A percentile compares a stretch with the other conserved stretches of the same genome.
These are phyloP conservation scores for Saccharum spontaneum DNA, from an alignment of 176 grass and related monocot genomes.

Conservation along the genomic window DNA sequence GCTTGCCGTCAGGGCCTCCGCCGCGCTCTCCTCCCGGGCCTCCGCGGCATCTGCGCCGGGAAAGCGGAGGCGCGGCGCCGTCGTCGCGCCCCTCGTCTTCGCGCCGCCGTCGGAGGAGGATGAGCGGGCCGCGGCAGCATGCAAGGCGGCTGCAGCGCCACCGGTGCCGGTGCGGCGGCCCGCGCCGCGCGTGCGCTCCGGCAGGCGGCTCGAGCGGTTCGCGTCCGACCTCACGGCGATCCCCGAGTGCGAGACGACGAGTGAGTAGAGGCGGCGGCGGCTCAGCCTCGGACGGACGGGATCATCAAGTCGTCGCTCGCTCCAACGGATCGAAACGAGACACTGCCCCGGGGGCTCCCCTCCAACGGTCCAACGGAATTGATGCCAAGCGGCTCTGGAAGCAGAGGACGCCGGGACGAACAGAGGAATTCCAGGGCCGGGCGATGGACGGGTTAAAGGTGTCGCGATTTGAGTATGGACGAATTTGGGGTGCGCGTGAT, in stretches of 20 bases:
- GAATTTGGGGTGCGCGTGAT: no score
- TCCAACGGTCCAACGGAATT: no score
- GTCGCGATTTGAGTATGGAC: no score
- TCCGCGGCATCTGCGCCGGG: neutral
- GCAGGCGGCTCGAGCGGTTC: slow-evolving; percentile 35
- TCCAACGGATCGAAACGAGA: no score
- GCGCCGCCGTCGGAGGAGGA: neutral
- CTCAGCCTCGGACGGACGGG: neutral
- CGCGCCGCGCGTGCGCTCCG: neutral
- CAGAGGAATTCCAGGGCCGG: no score
- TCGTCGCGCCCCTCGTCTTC: slow-evolving; percentile 48
- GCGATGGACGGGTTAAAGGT: no score
- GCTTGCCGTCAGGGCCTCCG: slow-evolving; percentile 55
- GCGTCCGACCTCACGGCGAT: slow-evolving; percentile 51
- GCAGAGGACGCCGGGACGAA: no score
- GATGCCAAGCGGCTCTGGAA: no score
- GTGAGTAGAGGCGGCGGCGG: neutral
- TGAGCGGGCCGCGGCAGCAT: neutral
- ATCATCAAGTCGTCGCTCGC: no score
- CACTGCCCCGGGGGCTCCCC: no score
- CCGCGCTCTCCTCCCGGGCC: slow-evolving; percentile 27
- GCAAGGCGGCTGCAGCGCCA: neutral
- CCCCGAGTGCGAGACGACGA: slow-evolving; percentile 44
- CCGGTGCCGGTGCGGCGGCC: neutral
- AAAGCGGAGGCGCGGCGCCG: neutral